phyloP scores from a whole-genome alignment of 2,329 filamentous ascomycete genomes.

The Cordyceps pruinosa region DNA sequence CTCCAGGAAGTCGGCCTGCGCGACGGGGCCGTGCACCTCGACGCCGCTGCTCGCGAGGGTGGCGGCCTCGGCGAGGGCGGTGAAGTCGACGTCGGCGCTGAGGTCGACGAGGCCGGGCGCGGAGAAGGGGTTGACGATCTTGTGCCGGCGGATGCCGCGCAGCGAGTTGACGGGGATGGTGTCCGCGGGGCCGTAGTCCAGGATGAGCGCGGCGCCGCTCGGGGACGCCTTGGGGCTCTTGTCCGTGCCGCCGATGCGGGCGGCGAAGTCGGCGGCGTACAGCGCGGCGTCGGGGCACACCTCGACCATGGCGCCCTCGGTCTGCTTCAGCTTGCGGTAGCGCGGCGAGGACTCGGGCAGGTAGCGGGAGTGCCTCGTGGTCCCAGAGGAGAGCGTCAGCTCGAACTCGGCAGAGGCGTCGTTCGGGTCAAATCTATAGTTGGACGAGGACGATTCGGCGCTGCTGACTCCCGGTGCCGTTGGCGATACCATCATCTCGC shows the following conservation, averaged over 20 bases:
- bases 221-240: constrained; percentile 51
- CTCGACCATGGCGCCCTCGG: constrained; percentile 69
- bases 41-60: constrained; percentile 67
- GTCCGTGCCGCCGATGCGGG: constrained; percentile 67
- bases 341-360: constrained; percentile 76
- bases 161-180: constrained; percentile 82
- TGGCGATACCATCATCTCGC: constrained; percentile 71
- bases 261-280: constrained; percentile 74
- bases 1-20: constrained; percentile 73
- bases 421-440: constrained; percentile 43
- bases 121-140: constrained; percentile 69
- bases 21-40: constrained; percentile 87
- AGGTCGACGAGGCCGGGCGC: constrained; percentile 80
- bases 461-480: constrained; percentile 51
- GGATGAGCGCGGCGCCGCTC: constrained; percentile 82
- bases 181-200: constrained; percentile 82
- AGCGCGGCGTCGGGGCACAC: constrained; percentile 81
- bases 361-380: constrained; percentile 77
- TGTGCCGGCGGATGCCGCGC: constrained; percentile 77
- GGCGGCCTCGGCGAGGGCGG: constrained; percentile 75
- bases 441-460: constrained; percentile 39
- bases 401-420: constrained; percentile 73
- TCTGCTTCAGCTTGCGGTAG: constrained; percentile 66
- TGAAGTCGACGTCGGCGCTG: constrained; percentile 90
- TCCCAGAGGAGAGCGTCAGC: constrained; percentile 65